Evolutionary conservation across 352 stramenopile genomes (phyloP).

Genomic region (Phytopythium sindhum): DNA sequence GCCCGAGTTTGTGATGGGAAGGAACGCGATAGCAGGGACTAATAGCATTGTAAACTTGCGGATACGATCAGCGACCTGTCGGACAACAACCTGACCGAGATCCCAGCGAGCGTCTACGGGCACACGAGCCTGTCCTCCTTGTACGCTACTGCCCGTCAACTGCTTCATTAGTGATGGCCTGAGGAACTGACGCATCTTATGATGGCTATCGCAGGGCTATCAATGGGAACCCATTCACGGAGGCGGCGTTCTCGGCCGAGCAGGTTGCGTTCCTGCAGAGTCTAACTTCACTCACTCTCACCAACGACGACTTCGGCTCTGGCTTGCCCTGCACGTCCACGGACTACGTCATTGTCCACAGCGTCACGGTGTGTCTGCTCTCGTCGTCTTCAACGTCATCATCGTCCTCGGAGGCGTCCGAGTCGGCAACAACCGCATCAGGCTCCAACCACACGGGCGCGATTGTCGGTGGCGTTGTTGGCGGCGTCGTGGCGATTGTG

Average conservation of each 20-base stretch:
- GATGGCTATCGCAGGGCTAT: neutral
- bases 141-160: too few relatives aligned
- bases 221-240: slow-evolving; percentile 28
- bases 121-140: too few relatives aligned
- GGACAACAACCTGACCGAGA: too few relatives aligned
- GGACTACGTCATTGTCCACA: slow-evolving; percentile 4
- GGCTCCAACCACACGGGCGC: slow-evolving; percentile 11
- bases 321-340: neutral
- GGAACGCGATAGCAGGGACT: too few relatives aligned
- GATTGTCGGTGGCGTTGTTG: slow-evolving; percentile 8
- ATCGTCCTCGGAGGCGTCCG: slow-evolving; percentile 7
- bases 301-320: slow-evolving; percentile 13
- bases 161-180: too few relatives aligned
- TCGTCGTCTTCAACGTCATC: neutral
- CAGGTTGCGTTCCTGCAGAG: slow-evolving; percentile 44
- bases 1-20: too few relatives aligned
- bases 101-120: too few relatives aligned
- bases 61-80: too few relatives aligned
- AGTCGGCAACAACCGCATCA: neutral
- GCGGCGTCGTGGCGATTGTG: slow-evolving; percentile 7
- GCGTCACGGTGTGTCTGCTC: slow-evolving; percentile 1
- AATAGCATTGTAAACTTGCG: too few relatives aligned
- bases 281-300: slow-evolving; percentile 26
- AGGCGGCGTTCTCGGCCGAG: slow-evolving; percentile 26
- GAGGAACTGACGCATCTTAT: neutral